Evolutionary conservation across 176 grass and related monocot genomes (phyloP).

Genomic region (Aegilops longissima): DNA sequence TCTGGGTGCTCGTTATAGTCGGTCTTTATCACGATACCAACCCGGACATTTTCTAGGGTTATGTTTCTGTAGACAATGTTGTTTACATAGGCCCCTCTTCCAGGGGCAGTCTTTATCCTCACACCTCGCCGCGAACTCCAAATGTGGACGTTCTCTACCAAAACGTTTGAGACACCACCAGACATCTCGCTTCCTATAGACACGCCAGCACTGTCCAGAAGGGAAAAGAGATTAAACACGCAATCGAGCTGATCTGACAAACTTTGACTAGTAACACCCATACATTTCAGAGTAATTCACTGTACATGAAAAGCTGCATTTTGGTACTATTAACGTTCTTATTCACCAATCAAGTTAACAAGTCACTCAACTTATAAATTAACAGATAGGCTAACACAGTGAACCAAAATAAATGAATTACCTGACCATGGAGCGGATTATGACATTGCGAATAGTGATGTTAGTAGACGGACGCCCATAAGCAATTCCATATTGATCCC

Average conservation of each 20-base stretch:
- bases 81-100: conserved; percentile 78
- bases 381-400: neutral
- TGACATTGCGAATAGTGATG: conserved; percentile 66
- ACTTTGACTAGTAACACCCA: neutral
- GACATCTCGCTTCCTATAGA: conserved; percentile 94
- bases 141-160: conserved; percentile 65
- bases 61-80: conserved; percentile 66
- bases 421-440: conserved; percentile 81
- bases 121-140: conserved; percentile 74
- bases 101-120: conserved; percentile 86
- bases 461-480: conserved; percentile 86
- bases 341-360: neutral
- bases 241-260: neutral
- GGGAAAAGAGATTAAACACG: conserved; percentile 25
- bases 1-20: conserved; percentile 81
- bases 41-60: conserved; percentile 60
- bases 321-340: neutral
- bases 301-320: neutral
- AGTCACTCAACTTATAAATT: neutral
- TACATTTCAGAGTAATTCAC: neutral
- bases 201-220: conserved; percentile 72
- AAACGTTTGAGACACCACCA: conserved; percentile 76
- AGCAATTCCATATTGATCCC: conserved; percentile 89
- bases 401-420: conserved; percentile 28
- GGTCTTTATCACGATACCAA: conserved; percentile 87